phyloP scores from a whole-genome alignment of 306 rosid genomes.

The Styphnolobium japonicum region DNA sequence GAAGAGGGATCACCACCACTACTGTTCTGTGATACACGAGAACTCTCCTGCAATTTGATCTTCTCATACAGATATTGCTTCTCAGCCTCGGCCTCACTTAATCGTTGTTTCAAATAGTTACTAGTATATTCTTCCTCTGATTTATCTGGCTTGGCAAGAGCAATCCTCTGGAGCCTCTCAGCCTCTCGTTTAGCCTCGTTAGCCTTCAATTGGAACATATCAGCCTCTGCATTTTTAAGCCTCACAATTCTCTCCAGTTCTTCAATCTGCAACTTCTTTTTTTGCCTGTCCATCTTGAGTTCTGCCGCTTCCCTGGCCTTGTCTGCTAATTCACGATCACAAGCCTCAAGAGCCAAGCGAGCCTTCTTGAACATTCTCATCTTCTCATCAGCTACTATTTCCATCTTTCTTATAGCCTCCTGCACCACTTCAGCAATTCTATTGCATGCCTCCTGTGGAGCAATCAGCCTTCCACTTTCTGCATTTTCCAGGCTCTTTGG shows the following conservation, averaged over 20 bases:
- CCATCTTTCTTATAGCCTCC: conserved; percentile 95
- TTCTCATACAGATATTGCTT: conserved; percentile 93
- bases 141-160: conserved; percentile 90
- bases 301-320: conserved; percentile 85
- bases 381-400: conserved; percentile 98
- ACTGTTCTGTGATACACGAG: conserved; percentile 70
- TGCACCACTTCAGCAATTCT: conserved; percentile 94
- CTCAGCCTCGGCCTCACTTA: conserved; percentile 96
- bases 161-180: conserved; percentile 88
- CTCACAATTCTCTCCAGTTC: conserved; percentile 95
- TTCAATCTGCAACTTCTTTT: conserved; percentile 81
- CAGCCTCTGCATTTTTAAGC: conserved; percentile 93
- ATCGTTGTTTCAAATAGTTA: conserved; percentile 81
- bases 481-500: conserved; percentile 78
- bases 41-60: conserved; percentile 93
- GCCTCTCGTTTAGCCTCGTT: conserved; percentile 96
- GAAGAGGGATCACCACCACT: conserved; percentile 76
- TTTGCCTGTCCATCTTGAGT: conserved; percentile 78
- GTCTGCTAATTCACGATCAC: conserved; percentile 86
- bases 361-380: conserved; percentile 94
- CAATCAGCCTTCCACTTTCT: conserved; percentile 79
- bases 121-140: conserved; percentile 95
- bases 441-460: conserved; percentile 95
- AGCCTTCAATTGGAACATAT: conserved; percentile 94
- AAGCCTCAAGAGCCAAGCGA: conserved; percentile 78